Base-by-base conservation (phyloP, 495 filamentous ascomycete genomes). In the Halenospora varia region DNA sequence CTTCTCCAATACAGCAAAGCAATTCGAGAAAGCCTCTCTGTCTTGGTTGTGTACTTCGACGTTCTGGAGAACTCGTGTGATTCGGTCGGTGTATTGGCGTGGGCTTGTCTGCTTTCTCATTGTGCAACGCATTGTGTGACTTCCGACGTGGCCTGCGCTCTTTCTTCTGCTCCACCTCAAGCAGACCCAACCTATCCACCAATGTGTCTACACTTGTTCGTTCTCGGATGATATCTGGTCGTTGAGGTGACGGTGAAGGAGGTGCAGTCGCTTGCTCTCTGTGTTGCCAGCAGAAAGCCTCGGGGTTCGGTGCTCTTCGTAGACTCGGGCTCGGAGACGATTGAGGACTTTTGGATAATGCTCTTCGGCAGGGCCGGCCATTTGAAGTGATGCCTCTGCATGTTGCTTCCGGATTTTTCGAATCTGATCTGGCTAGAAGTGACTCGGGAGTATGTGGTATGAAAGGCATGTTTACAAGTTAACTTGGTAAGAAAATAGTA, bases 271-370 rank as follows among this genome's bases (percentile, higher is more conserved):
- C 90, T 69, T 98, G 94, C 57, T 95, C 90, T 62, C 89, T 90
- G 71, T 98, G 94, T 66, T 95, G 88, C 87, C 90, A 95, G 77
- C 94, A 98, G 68, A 90, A 98, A 53, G 25, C 65, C 11, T 71
- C 54, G 64, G 56, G 54, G 48, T 26, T 60, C 22, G 49, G 29
- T 24, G 17, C 25, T 53, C 51, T 41, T 40, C 35, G 45, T 6
- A 51, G 51, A 60, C 53, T 64, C 39, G 56, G 39, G 45, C 49
- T 55, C 19, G 58, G 61, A 11, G 78, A 77, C 9, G 72, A 60
- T 23, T 53, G 67, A 60, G 75, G 48, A 64, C 69, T 66, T 39
- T 68, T 66, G 53, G 77, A 78, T 42, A 94, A 68, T 18, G 78
- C 68, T 26, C 90, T 83, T 62, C 92, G 81, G 73, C 94, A 98